Conservation (phyloP, 257 asterid genomes). For the Anisodus acutangulus region DNA sequence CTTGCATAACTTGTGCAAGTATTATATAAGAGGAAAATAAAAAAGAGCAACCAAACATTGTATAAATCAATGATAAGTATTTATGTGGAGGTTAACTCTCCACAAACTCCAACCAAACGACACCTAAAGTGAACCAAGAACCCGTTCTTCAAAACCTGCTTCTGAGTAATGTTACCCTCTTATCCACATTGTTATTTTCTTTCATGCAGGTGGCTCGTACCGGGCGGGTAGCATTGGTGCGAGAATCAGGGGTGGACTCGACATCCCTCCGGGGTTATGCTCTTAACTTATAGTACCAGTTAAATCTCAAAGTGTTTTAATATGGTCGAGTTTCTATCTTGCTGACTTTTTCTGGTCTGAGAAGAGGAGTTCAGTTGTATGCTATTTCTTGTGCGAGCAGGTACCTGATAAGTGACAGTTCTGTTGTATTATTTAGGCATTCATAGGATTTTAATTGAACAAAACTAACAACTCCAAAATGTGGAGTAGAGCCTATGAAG, state of each 20-base stretch:
- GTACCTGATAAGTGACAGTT: neutral
- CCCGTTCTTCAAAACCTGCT: neutral
- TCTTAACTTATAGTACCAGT: slow-evolving; percentile 46
- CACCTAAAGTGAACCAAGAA: neutral
- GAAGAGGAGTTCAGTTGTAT: neutral
- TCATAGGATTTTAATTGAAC: neutral
- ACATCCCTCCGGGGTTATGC: slow-evolving; percentile 71
- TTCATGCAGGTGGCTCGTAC: slow-evolving; percentile 77
- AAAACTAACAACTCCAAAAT: neutral
- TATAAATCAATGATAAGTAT: too few relatives aligned
- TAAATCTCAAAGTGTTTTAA: neutral
- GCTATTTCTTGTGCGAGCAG: neutral
- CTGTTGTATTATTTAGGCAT: neutral
- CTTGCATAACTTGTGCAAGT: too few relatives aligned
- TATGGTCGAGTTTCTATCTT: neutral
- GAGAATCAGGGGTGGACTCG: slow-evolving; percentile 90
- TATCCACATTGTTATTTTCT: slow-evolving; percentile 1
- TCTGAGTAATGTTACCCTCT: neutral
- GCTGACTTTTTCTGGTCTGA: neutral
- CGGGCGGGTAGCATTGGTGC: slow-evolving; percentile 76
- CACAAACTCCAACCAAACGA: too few relatives aligned
- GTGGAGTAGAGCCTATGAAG: neutral
- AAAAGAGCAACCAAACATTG: too few relatives aligned
- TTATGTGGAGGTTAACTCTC: too few relatives aligned
- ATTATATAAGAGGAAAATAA: too few relatives aligned